Evolutionary conservation across 306 rosid genomes (phyloP).

Genomic region (Dalbergia cochinchinensis): DNA sequence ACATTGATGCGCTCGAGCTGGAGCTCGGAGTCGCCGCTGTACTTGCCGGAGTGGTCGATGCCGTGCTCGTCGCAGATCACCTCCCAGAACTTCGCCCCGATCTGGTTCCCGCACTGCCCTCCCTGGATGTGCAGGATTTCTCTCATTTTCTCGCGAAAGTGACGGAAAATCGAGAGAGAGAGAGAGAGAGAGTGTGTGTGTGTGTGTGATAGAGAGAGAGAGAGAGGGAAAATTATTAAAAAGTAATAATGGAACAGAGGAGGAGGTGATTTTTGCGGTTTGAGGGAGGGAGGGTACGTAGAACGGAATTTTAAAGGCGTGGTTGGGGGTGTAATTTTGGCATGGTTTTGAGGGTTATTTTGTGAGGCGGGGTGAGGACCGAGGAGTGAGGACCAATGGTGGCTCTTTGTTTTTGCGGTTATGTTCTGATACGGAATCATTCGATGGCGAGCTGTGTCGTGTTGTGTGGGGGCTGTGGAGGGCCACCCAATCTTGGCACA

Average conservation of each 20-base stretch:
- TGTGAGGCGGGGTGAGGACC: background rate
- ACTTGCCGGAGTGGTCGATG: constrained; percentile 64
- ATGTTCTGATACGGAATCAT: background rate
- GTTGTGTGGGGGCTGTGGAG: background rate
- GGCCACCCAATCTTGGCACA: background rate
- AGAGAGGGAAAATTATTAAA: background rate
- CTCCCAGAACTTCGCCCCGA: constrained; percentile 79
- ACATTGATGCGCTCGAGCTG: constrained; percentile 73
- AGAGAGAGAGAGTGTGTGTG: too few species aligned
- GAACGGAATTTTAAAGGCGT: constrained; percentile 35
- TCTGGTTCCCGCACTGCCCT: constrained; percentile 77
- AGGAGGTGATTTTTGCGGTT: background rate
- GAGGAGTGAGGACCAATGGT: constrained; percentile 13
- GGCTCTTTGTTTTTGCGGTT: background rate
- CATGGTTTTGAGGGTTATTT: constrained; percentile 6
- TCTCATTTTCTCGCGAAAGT: constrained; percentile 64
- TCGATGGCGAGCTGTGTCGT: background rate
- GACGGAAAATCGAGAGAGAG: constrained; percentile 33
- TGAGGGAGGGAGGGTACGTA: background rate
- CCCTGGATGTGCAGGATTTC: constrained; percentile 79
- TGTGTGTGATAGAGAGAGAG: too few species aligned
- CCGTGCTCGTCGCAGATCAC: constrained; percentile 75
- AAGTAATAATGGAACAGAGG: too few species aligned
- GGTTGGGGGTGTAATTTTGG: constrained; percentile 12
- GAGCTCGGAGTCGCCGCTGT: constrained; percentile 64